Evolutionary conservation across 306 rosid species (phyloP).

Genomic region (Acmispon strigosus): DNA sequence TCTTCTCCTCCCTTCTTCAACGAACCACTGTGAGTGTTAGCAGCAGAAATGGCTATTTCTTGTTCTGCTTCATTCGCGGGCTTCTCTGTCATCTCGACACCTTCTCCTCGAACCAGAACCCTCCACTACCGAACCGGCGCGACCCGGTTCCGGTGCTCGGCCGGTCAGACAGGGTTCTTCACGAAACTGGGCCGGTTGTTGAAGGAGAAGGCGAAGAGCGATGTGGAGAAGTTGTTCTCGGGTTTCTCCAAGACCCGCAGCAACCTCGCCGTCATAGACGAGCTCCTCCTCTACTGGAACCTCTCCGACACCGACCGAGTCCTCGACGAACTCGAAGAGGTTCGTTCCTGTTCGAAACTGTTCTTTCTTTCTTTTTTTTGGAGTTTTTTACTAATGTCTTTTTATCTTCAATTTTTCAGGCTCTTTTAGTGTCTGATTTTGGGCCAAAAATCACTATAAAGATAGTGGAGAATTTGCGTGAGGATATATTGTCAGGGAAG

Average conservation of each 20-base stretch:
- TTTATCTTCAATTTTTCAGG: constrained; percentile 35
- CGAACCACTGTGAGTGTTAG: neutral
- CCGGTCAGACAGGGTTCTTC: constrained; percentile 81
- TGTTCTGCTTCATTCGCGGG: constrained; percentile 27
- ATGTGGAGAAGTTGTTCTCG: constrained; percentile 76
- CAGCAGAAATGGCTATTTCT: constrained; percentile 42
- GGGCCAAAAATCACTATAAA: constrained; percentile 79
- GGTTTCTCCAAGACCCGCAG: constrained; percentile 88
- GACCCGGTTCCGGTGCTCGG: constrained; percentile 57
- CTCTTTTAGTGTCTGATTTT: constrained; percentile 79
- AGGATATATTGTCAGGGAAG: constrained; percentile 75
- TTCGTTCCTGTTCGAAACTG: constrained; percentile 32
- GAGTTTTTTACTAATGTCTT: neutral
- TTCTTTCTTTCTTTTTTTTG: neutral
- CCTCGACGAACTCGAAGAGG: constrained; percentile 98
- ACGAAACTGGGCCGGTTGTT: constrained; percentile 67
- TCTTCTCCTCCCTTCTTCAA: constrained; percentile 8
- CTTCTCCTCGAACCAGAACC: neutral
- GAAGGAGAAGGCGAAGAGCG: constrained; percentile 89
- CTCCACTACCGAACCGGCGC: neutral
- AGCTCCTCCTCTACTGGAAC: constrained; percentile 93
- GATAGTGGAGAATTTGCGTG: constrained; percentile 85
- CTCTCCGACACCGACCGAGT: constrained; percentile 88
- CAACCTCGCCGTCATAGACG: constrained; percentile 85
- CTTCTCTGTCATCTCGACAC: constrained; percentile 35